Base-by-base conservation (phyloP, 768 basidiomycete species). In the Podaxis rugospora region DNA sequence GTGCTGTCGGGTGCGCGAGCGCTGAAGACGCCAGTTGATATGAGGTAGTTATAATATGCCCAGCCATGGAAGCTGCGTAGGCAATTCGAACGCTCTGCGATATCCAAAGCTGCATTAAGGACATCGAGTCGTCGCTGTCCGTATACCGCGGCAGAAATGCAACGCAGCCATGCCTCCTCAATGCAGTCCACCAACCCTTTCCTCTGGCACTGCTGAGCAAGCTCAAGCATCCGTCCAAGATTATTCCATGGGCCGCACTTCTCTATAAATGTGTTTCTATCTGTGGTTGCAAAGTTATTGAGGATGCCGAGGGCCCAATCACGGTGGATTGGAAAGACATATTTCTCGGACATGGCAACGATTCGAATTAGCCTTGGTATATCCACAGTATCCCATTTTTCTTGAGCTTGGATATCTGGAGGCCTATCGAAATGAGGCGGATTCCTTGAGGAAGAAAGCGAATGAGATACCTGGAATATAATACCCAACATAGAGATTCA, bases 1-100 rank as follows among this genome's bases (percentile, higher is more conserved):
- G n/a, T 21, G 11, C 14, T 13, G 5, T 46, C 42, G 1, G 14
- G 16, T 9, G 10, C 7, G 10, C 28, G 21, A 13, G 10, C 16
- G 6, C 10, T 7, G n/a, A 59, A 59, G 4, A 42, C 21, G 2
- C 39, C 27, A 42, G 13, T 28, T 16, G 37, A 4, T 44, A 18
- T 14, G 16, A 53, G 58, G 18, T 59, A 52, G 1, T 39, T 35
- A 4, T 59, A 53, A 53, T 53, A 59, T 9, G 21, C n/a, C 37
- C 46, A 44, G 4, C 51, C 51, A 5, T 59, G 51, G 59, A 59
- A 59, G n/a, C 35, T 11, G 5, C 59, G 59, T 2, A 59, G 18
- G 21, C 5, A 7, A 1, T 44, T 14, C 14, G 11, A 53, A 1
- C 18, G 5, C 28, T 59, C 59, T 16, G 51, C 59, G 14, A 23